Evolutionary conservation across 441 rosid species (phyloP), one percentile per base, ranked within the genome.

Genomic region (Omphalea diandra): DNA sequence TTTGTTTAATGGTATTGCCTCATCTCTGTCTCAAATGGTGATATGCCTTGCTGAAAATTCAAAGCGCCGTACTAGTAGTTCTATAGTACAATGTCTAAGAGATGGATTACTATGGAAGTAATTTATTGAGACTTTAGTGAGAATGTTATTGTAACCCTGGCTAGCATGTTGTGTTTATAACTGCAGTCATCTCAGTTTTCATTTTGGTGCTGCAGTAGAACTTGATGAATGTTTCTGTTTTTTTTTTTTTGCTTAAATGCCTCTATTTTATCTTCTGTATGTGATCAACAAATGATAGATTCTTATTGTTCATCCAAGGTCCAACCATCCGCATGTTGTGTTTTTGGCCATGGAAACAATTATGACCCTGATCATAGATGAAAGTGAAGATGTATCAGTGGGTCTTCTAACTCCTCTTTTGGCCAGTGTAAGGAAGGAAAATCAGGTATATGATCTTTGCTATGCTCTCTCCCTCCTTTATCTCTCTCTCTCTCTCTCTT

Each of bases 351-450:
- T 93, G 93, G 96, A 85, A 70, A 73, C 79, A 74, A 83, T 91
- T 59, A 88, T 93, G 98, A 85, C 83, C 29, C 52, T 85, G 53
- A 77, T 87, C 47, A 74, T 90, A 60, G 84, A 79, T 66, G 97
- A 90, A 88, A 85, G 83, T 65, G 97, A 93, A 61, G 81, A 78
- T 56, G 71, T 89, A 56, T 81, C 94, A 40, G 44, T 60, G 66
- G 87, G 71, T 65, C 82, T 89, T 73, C 87, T 93, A 44, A 57
- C 78, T 71, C 73, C 72, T 53, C 90, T 93, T 72, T 80, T 93
- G 77, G 80, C 85, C 70, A 80, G 83, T 80, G 86, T 87, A 57
- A 81, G 75, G 77, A 90, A 83, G 74, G 91, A 84, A 53, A 85
- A 83, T 56, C 82, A 85, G 91, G 97, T 89, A 55, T 60, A 58